Evolutionary conservation across 768 basidiomycete genomes (phyloP).

Genomic region (Pulveroboletus ravenelii): DNA sequence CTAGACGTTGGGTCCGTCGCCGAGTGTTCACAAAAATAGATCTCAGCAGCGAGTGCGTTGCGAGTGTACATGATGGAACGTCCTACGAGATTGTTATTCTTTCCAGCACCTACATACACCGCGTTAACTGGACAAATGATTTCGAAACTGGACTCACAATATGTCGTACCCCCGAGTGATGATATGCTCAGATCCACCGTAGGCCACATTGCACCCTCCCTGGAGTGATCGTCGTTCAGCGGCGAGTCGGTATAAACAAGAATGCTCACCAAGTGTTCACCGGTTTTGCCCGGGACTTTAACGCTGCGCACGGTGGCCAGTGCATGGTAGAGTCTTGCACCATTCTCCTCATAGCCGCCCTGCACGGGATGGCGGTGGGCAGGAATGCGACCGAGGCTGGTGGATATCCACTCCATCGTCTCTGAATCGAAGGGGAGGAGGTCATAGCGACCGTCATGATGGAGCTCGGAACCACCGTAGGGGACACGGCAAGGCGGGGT

Average conservation of each 20-base stretch:
- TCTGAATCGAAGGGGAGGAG: slow-evolving; percentile 62
- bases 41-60: not conserved
- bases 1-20: too few species aligned
- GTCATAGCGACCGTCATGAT: slow-evolving; percentile 66
- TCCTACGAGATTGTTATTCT: slow-evolving; percentile 7
- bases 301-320: slow-evolving; percentile 47
- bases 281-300: slow-evolving; percentile 70
- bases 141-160: slow-evolving; percentile 30
- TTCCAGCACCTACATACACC: slow-evolving; percentile 36
- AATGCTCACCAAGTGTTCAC: slow-evolving; percentile 56
- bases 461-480: slow-evolving; percentile 57
- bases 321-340: slow-evolving; percentile 65
- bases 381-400: slow-evolving; percentile 58
- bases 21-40: not conserved
- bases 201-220: slow-evolving; percentile 42
- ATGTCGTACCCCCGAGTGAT: slow-evolving; percentile 40
- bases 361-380: slow-evolving; percentile 55
- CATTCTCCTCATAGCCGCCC: slow-evolving; percentile 72
- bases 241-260: not conserved
- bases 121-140: not conserved
- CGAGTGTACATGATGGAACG: not conserved
- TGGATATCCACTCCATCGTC: slow-evolving; percentile 72
- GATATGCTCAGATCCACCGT: slow-evolving; percentile 35
- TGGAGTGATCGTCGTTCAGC: slow-evolving; percentile 10
- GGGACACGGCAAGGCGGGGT: slow-evolving; percentile 50